Percentiles rank a stretch among this genome's conserved stretches.
Conservation (phyloP, 2,329 filamentous ascomycete genomes). For the Coleophoma cylindrospora region DNA sequence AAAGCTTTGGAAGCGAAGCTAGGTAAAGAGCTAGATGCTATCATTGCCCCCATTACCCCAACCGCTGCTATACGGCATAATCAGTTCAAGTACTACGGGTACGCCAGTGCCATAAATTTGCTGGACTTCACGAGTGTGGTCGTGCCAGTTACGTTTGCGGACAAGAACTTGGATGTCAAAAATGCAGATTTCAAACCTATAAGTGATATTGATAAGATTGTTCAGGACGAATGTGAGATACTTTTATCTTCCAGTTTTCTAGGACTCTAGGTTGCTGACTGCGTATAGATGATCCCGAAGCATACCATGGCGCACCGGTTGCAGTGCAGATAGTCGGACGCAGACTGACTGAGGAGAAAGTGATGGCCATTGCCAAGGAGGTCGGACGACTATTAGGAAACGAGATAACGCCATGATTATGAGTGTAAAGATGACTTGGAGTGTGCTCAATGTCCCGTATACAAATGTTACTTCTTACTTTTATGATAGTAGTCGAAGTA, state of each 20-base stretch:
- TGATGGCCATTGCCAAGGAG: slow-evolving; percentile 29
- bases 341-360: slow-evolving; percentile 20
- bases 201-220: slow-evolving; percentile 15
- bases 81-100: slow-evolving; percentile 18
- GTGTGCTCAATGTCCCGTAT: no score
- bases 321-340: slow-evolving; percentile 21
- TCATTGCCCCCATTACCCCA: slow-evolving; percentile 26
- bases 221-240: slow-evolving; percentile 22
- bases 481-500: no score
- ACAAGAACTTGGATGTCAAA: slow-evolving; percentile 30
- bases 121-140: slow-evolving; percentile 31
- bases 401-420: slow-evolving; percentile 12
- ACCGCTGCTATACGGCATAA: slow-evolving; percentile 26
- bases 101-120: slow-evolving; percentile 19
- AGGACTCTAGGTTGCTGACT: neutral
- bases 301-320: slow-evolving; percentile 21
- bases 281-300: slow-evolving; percentile 16
- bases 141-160: slow-evolving; percentile 36
- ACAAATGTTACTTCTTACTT: no score
- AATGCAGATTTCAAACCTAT: slow-evolving; percentile 13
- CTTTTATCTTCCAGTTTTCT: neutral
- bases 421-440: no score
- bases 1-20: slow-evolving; percentile 18
- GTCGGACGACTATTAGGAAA: slow-evolving; percentile 29
- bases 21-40: slow-evolving; percentile 25